These are phyloP conservation scores for Penicillium sp. DNA, from an alignment of 2,329 filamentous ascomycete species.

Conservation along the genomic window DNA sequence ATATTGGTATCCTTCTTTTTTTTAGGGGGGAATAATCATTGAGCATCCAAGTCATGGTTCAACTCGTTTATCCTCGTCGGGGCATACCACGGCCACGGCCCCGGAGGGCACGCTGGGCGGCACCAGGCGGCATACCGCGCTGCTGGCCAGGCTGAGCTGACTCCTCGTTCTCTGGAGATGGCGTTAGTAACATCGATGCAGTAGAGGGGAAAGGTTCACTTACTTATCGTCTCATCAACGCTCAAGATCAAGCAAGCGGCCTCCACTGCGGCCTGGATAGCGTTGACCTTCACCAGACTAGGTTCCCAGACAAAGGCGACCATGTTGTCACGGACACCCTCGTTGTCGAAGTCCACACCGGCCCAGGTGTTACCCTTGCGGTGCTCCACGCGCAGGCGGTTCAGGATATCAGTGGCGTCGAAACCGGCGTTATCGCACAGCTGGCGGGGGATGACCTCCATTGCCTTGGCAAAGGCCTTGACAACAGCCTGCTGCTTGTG, in stretches of 20 bases:
- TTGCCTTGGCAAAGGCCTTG: conserved; percentile 95
- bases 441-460: conserved; percentile 95
- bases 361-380: conserved; percentile 91
- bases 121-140: conserved; percentile 73
- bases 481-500: conserved; percentile 97
- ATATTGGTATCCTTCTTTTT: conserved; percentile 14
- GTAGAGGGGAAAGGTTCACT: conserved; percentile 25
- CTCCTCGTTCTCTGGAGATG: conserved; percentile 75
- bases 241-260: conserved; percentile 92
- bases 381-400: conserved; percentile 94
- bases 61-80: conserved; percentile 30
- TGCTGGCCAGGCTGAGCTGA: conserved; percentile 79
- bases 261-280: conserved; percentile 92
- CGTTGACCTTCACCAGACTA: conserved; percentile 93
- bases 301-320: conserved; percentile 97
- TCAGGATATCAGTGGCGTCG: conserved; percentile 96
- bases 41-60: conserved; percentile 27
- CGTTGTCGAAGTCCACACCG: conserved; percentile 90
- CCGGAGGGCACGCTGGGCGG: conserved; percentile 84
- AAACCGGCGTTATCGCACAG: conserved; percentile 98
- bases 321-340: conserved; percentile 93
- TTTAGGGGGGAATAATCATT: conserved; percentile 13
- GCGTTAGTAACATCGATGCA: conserved; percentile 17
- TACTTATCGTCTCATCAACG: conserved; percentile 96
- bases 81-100: conserved; percentile 91